Evolutionary conservation across 1,139 yeast species (phyloP), one percentile per base, ranked within the genome.

Genomic region (Debaryomyces singareniensis): DNA sequence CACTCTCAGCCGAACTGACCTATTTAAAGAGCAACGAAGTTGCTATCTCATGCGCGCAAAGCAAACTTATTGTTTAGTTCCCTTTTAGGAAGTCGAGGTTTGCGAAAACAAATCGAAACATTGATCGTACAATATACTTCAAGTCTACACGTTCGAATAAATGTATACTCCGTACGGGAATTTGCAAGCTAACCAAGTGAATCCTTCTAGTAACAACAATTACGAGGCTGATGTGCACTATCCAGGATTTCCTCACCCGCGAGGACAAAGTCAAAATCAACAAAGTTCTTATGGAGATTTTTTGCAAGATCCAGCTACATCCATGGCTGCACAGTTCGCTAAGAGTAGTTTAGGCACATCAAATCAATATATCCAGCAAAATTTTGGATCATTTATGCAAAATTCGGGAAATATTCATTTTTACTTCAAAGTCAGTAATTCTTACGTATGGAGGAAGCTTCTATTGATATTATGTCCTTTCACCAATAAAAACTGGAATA

Each of bases 371-470:
- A 58, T 86, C 46, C 85, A 81, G 40, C 78, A 78, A 41, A 83
- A 81, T 51, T 66, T 81, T 36, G 76, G 78, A 13, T 64, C 67
- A 39, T 67, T 70, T 47, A 73, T 70, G 24, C 68, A 70, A 3
- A 61, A 61, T 15, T 64, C 69, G 3, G 59, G 63, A 27, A 78
- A 83, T 34, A 60, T 85, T 43, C 78, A 82, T 40, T 83, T 81
- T 56, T 89, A 89, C 58, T 93, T 93, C 64, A 87, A 85, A 53
- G 96, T 93, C 21, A 82, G 95, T 30, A 93, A 91, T 52, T 66
- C 78, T 2, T 93, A 89, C 48, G 98, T 93, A 20, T 52, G 84
- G 36, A 68, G 69, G 26, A 93, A 93, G 51, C 54, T 93, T 24
- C 54, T 71, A 26, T 67, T 89, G 39, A 79, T 93, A 22, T 53